Evolutionary conservation across 2,329 filamentous ascomycete species (phyloP), one percentile per base, ranked within the genome.

Genomic region (Phyllosticta citriasiana): DNA sequence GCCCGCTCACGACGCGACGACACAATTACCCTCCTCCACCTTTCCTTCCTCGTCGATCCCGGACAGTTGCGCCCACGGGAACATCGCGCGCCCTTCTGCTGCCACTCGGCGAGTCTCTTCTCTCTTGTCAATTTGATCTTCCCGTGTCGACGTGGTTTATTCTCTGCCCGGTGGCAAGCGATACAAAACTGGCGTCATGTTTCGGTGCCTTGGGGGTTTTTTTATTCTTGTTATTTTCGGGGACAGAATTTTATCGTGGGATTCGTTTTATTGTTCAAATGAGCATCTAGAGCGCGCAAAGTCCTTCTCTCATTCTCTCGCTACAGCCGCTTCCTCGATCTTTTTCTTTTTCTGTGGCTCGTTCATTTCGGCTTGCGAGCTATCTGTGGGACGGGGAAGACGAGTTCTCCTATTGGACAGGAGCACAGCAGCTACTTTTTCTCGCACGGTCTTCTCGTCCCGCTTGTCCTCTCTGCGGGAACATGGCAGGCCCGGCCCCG

Each of bases 1-100:
- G 53, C 53, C 58, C 52, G 58, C 58, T 60, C 58, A 60, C 33
- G 58, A 60, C 40, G 58, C 53, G 40, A 60, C 47, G 58, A 60
- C 58, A 56, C 55, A 55, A 30, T n/a, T 60, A 60, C 55, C 54
- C 40, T 47, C 40, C 16, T n/a, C 40, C n/a, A 4, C 40, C n/a
- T 47, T 47, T 19, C 14, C 40, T 47, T 47, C 7, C 40, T 47
- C 40, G 40, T 47, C 40, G 16, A 7, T 16, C 14, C 7, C 14
- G 16, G 40, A 16, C 40, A 47, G 16, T 6, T 47, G 3, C n/a
- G 40, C 12, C 16, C 14, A 16, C 14, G 14, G 14, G 35, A 47
- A 47, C 40, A 47, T 16, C 19, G 40, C 6, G 40, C 40, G 14
- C 14, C 7, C n/a, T 22, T 47, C 40, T 7, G 40, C 14, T 7